Base-by-base conservation (phyloP, 2,329 filamentous ascomycete species). In the Lachnellula subtilissima region DNA sequence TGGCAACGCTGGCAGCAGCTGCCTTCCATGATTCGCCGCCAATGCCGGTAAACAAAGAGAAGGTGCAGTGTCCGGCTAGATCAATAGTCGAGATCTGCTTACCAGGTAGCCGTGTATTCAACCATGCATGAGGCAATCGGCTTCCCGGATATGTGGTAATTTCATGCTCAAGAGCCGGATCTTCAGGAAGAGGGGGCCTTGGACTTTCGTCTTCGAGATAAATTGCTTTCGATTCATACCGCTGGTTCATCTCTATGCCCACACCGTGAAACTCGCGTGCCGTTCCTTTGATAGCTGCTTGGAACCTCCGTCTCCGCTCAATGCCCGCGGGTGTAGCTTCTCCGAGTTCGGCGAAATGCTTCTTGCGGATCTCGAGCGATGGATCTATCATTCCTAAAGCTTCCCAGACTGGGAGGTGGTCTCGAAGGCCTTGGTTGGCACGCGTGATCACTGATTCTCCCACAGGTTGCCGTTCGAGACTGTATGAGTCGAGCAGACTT, bases 101-200 rank as follows among this genome's bases (percentile, higher is more conserved):
- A 9, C 70, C 69, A 0, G 81, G 77, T 11, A 73, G 62, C 6
- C 72, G 63, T 19, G 73, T 74, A 68, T 83, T 80, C 15, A 87
- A 70, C 84, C 84, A 87, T 0, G 75, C 83, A 67, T 88, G 84
- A 5, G 85, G 84, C 22, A 86, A 69, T 2, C 83, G 73, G 32
- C 74, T 73, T 7, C 84, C 85, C 0, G 84, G 84, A 61, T 78
- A 83, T 2, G 84, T 86, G 50, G 69, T 76, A 39, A 74, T 72
- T 36, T 73, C 67, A 59, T 79, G 71, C 40, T 76, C 64, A 12
- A 76, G 64, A 5, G 78, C 72, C 0, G 70, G 66, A 57, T 82
- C 75, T 15, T 71, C 62, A 23, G 71, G 61, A 1, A 67, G 51
- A 25, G 66, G 64, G 14, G 57, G 58, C 2, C 55, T 60, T 6